phyloP scores from a whole-genome alignment of 768 basidiomycete genomes.

The Phlegmacium glaucopus region DNA sequence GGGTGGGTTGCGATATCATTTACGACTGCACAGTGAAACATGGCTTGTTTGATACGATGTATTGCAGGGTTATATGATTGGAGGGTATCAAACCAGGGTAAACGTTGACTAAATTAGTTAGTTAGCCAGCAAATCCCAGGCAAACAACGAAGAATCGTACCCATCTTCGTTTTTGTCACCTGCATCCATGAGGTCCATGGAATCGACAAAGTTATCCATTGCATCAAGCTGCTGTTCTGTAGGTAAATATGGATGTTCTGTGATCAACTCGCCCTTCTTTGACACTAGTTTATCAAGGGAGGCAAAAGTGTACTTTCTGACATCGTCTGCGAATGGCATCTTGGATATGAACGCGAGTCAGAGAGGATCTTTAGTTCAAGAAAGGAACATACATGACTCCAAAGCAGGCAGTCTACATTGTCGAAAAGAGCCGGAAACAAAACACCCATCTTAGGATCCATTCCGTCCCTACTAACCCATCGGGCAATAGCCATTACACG shows the following conservation, averaged over 20 bases:
- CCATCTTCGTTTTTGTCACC: conserved; percentile 77
- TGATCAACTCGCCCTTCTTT: conserved; percentile 70
- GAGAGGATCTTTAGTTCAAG: background rate
- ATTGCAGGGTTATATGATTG: conserved; percentile 86
- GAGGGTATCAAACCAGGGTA: conserved; percentile 74
- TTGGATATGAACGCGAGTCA: conserved; percentile 23
- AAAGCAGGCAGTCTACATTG: conserved; percentile 76
- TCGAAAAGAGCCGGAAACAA: conserved; percentile 61
- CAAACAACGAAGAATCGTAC: conserved; percentile 33
- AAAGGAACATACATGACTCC: conserved; percentile 61
- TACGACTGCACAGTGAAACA: conserved; percentile 83
- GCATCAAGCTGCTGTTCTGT: conserved; percentile 71
- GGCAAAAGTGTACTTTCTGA: conserved; percentile 83
- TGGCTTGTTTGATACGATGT: conserved; percentile 90
- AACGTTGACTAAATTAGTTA: conserved; percentile 42
- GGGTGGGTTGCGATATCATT: conserved; percentile 71
- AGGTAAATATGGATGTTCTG: conserved; percentile 79
- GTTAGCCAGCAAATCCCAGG: conserved; percentile 1
- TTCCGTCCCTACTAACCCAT: conserved; percentile 70
- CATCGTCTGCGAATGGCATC: conserved; percentile 96
- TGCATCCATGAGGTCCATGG: conserved; percentile 80
- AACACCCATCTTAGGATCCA: conserved; percentile 85
- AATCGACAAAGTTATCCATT: conserved; percentile 87
- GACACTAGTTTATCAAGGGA: conserved; percentile 72
- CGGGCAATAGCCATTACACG: conserved; percentile 75